These are phyloP conservation scores for Conticribra guillardii DNA, from an alignment of 108 stramenopile species.

Conservation along the genomic window DNA sequence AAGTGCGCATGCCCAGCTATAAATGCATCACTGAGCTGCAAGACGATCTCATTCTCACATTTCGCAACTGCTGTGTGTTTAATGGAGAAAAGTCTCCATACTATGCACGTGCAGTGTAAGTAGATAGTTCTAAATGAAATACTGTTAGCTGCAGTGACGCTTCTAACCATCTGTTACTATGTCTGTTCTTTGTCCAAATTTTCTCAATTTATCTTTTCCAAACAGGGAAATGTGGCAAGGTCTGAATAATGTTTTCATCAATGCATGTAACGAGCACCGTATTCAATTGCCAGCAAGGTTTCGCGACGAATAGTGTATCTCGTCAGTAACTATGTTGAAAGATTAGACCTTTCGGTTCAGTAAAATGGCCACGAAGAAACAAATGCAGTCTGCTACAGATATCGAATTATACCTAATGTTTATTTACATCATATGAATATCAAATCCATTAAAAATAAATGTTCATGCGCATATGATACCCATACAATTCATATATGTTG, in stretches of 20 bases:
- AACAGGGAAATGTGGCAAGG: constrained; percentile 35
- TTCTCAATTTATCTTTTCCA: constrained; percentile 12
- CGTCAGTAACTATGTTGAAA: too few relatives aligned
- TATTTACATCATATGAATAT: neutral
- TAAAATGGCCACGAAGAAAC: too few relatives aligned
- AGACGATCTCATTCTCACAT: constrained; percentile 68
- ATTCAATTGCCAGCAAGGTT: constrained; percentile 19
- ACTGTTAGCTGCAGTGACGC: too few relatives aligned
- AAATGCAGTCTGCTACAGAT: too few relatives aligned
- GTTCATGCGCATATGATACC: too few relatives aligned
- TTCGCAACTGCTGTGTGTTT: constrained; percentile 66
- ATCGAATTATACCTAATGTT: too few relatives aligned
- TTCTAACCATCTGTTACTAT: neutral
- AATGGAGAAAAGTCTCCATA: constrained; percentile 55
- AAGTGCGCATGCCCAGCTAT: constrained; percentile 64
- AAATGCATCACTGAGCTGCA: constrained; percentile 65
- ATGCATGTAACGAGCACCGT: constrained; percentile 30
- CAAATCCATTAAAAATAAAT: too few relatives aligned
- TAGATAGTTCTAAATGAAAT: neutral
- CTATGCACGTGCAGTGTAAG: constrained; percentile 48
- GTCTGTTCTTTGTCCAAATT: constrained; percentile 7
- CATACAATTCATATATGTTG: too few relatives aligned
- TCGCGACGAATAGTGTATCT: constrained; percentile 6
- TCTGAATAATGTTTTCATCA: constrained; percentile 33
- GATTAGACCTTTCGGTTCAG: too few relatives aligned